These are phyloP conservation scores for Vigna unguiculata DNA, from an alignment of 306 rosid species.

Conservation along the genomic window DNA sequence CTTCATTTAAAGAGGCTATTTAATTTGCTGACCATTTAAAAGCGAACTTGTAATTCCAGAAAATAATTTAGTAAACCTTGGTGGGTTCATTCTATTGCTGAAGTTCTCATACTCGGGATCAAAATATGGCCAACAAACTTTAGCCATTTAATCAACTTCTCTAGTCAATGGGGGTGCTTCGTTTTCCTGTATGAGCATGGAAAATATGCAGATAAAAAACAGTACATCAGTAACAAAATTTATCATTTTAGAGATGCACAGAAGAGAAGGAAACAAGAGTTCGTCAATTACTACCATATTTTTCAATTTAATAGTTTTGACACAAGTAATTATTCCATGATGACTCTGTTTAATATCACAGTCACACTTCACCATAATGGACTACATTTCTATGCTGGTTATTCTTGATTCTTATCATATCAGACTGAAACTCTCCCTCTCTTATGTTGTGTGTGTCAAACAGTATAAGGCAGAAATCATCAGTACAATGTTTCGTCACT, in stretches of 20 bases:
- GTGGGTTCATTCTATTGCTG: conserved; percentile 83
- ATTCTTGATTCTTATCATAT: background rate
- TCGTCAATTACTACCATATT: background rate
- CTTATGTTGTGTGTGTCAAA: background rate
- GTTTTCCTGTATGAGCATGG: conserved; percentile 45
- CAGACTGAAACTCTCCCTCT: background rate
- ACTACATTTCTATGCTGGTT: background rate
- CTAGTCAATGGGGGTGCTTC: conserved; percentile 23
- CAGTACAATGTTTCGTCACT: background rate
- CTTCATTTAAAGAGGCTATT: conserved; percentile 25
- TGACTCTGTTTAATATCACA: background rate
- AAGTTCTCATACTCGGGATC: conserved; percentile 91
- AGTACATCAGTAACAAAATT: background rate
- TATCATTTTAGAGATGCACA: background rate
- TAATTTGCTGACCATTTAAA: background rate
- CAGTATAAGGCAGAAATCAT: background rate
- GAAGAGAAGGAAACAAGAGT: background rate
- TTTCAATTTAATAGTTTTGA: conserved; percentile 2
- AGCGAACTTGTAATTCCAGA: conserved; percentile 9
- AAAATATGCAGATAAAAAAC: background rate
- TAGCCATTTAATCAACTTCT: conserved; percentile 56
- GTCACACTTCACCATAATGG: background rate
- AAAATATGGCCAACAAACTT: conserved; percentile 84
- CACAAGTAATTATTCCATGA: background rate
- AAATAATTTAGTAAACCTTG: conserved; percentile 59